Evolutionary conservation across 148 eudicot genomes (phyloP).

Genomic region (Silene uniflora): DNA sequence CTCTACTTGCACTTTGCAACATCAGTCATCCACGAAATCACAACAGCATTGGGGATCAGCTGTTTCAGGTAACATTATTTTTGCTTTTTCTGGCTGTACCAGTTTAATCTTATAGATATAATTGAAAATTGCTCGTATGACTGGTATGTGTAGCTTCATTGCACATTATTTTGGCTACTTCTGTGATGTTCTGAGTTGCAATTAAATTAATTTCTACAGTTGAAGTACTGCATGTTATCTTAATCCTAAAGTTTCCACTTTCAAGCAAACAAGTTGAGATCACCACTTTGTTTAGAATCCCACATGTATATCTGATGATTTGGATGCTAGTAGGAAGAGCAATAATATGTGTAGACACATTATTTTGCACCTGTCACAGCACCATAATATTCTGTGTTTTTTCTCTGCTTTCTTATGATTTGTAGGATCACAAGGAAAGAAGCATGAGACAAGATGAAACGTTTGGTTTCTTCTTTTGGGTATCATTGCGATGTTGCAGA

Average conservation of each 20-base stretch:
- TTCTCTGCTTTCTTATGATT: neutral
- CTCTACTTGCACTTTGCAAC: constrained; percentile 88
- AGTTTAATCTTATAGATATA: neutral
- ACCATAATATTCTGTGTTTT: neutral
- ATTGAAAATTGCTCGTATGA: neutral
- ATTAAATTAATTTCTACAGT: neutral
- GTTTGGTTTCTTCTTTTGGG: neutral
- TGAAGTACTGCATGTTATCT: neutral
- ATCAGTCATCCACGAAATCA: constrained; percentile 82
- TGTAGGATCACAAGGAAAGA: constrained; percentile 80
- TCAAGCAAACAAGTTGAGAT: neutral
- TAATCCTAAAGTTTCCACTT: neutral
- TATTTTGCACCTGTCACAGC: neutral
- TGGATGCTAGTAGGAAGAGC: neutral
- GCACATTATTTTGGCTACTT: neutral
- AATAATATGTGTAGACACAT: neutral
- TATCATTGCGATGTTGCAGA: neutral
- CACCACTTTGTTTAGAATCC: neutral
- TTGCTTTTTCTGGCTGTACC: neutral
- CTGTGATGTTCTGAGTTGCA: constrained; percentile 1
- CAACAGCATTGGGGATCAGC: constrained; percentile 79
- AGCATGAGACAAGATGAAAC: constrained; percentile 42
- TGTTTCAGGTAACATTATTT: constrained; percentile 76
- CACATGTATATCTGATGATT: neutral
- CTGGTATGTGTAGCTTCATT: neutral